Conservation (phyloP, 345 rosid species). For the Hibiscus mutabilis region DNA sequence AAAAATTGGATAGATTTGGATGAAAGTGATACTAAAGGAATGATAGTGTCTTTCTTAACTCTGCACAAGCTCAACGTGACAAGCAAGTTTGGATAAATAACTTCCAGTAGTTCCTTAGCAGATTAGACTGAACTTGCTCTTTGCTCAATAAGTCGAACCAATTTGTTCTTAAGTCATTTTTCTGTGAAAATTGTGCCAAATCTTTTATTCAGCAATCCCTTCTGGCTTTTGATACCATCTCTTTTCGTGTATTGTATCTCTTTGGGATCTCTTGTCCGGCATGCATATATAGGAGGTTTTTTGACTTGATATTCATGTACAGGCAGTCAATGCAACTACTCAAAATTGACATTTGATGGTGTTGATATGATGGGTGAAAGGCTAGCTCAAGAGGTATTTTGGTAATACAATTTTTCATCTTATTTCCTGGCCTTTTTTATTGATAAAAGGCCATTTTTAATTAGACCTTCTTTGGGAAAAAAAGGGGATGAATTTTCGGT, state of each 20-base stretch:
- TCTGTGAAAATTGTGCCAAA: neutral
- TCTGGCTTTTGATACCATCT: neutral
- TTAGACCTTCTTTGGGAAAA: neutral
- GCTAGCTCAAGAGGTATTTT: conserved; percentile 76
- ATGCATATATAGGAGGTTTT: neutral
- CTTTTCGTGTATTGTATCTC: neutral
- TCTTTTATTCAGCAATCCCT: neutral
- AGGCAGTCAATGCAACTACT: conserved; percentile 82
- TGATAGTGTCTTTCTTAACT: neutral
- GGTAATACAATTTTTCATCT: conserved; percentile 17
- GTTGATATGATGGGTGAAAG: conserved; percentile 92
- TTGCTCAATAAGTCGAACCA: neutral
- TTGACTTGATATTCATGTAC: conserved; percentile 17
- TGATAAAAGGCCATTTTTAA: neutral
- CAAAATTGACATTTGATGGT: conserved; percentile 79
- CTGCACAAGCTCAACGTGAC: neutral
- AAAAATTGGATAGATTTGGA: conserved; percentile 1
- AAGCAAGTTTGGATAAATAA: neutral
- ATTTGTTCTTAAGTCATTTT: neutral
- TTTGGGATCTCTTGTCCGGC: neutral
- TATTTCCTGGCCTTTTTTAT: conserved; percentile 8
- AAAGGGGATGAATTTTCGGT: neutral
- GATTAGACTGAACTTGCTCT: neutral
- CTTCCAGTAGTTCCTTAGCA: neutral
- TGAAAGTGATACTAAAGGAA: neutral